Evolutionary conservation across 78 protist species (phyloP), one percentile per base, ranked within the genome.

Genomic region (Tieghemostelium lacteum): DNA sequence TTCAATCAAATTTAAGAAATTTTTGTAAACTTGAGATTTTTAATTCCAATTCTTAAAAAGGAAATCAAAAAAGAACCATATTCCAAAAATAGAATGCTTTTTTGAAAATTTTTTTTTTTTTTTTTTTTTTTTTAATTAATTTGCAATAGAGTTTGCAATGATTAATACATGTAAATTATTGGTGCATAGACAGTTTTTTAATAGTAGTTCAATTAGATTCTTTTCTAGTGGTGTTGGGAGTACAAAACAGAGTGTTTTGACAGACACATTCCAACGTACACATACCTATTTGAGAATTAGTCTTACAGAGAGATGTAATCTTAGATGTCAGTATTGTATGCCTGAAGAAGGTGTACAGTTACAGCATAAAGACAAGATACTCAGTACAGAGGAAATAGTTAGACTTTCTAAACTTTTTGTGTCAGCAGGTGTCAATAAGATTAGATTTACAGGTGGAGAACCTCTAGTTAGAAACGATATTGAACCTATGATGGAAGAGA

Each of bases 401-500:
- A 54, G 86, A 8, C 29, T 95, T 12, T 94, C 97, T 0, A 28
- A 50, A 16, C 34, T 95, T 16, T 97, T 97, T 62, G 97, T 64
- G 12, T 14, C 24, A 0, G 42, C 75, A 12, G 98, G 98, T 34
- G 96, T 97, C 17, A 45, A 14, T 12, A 97, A 97, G 80, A 93
- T 97, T 29, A 85, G 98, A 10, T 94, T 97, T 12, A 97, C 98
- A 0, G 98, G 98, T 2, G 98, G 98, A 17, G 98, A 97, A 57
- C 98, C 98, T 3, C 73, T 75, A 61, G 95, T 66, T 40, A 28
- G 85, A 61, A 83, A 71, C 42, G 61, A 74, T 34, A 39, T 77
- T 4, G 74, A 62, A 14, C 20, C 52, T 63, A 40, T 58, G 14
- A 54, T 60, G n/a, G 93, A 66, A 26, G 57, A 67, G 49, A 63